These are phyloP conservation scores for Eucalyptus caleyi DNA, from an alignment of 345 rosid genomes.

Conservation along the genomic window DNA sequence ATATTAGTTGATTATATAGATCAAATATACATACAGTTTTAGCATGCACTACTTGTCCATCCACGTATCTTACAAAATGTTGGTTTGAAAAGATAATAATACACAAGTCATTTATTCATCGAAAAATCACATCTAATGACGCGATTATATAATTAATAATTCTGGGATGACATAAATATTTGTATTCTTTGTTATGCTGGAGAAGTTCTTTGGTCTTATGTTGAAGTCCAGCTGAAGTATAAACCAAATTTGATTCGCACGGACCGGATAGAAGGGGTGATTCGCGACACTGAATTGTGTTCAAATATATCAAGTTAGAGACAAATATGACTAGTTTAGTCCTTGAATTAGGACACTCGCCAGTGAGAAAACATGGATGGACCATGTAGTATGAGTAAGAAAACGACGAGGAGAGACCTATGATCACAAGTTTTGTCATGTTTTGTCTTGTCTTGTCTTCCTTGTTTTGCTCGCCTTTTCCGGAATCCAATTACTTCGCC, in stretches of 20 bases:
- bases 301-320: not conserved
- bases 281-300: not conserved
- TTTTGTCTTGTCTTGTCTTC: not conserved
- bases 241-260: not conserved
- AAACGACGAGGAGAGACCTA: not conserved
- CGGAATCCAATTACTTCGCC: not conserved
- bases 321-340: not conserved
- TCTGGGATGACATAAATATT: not conserved
- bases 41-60: not conserved
- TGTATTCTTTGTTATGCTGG: not conserved
- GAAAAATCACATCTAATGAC: not conserved
- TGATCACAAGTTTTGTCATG: not conserved
- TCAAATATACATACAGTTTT: not conserved
- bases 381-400: not conserved
- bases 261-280: not conserved
- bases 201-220: not conserved
- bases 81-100: not conserved
- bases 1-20: not conserved
- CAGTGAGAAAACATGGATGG: not conserved
- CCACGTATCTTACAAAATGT: not conserved
- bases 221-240: not conserved
- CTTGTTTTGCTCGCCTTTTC: not conserved
- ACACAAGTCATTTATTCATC: not conserved
- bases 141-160: not conserved
- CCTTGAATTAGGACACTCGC: not conserved